Conservation (phyloP, 2,329 filamentous ascomycete genomes). For the Penicillium sp. region DNA sequence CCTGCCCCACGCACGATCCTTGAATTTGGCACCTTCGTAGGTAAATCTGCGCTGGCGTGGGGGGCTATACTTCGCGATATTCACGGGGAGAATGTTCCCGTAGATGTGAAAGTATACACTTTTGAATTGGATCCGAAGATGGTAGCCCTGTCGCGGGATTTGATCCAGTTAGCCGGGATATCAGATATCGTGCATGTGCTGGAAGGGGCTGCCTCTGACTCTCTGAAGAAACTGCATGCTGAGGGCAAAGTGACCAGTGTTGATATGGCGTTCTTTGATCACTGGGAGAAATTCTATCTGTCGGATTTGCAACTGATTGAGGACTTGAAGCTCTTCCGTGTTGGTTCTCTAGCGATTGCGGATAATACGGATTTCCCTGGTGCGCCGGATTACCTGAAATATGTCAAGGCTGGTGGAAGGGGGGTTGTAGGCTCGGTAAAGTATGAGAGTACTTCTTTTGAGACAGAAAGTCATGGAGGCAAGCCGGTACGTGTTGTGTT, state of each 20-base stretch:
- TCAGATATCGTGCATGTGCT: constrained; percentile 38
- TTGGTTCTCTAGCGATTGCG: constrained; percentile 39
- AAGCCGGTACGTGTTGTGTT: constrained; percentile 20
- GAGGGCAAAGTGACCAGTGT: constrained; percentile 34
- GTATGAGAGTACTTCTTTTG: constrained; percentile 30
- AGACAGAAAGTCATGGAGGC: constrained; percentile 6
- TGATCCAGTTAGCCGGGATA: constrained; percentile 41
- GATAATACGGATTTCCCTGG: constrained; percentile 48
- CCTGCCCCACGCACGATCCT: constrained; percentile 37
- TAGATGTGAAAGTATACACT: constrained; percentile 37
- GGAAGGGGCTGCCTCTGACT: constrained; percentile 37
- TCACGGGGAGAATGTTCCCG: constrained; percentile 17
- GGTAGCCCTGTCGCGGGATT: constrained; percentile 35
- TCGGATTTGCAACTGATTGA: constrained; percentile 41
- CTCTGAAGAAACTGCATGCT: constrained; percentile 30
- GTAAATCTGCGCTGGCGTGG: constrained; percentile 42
- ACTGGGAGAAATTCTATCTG: constrained; percentile 43
- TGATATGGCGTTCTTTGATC: constrained; percentile 45
- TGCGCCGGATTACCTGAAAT: constrained; percentile 46
- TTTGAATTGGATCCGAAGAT: constrained; percentile 40
- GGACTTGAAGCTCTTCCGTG: constrained; percentile 35
- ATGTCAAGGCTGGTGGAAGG: constrained; percentile 38
- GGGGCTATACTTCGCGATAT: constrained; percentile 31
- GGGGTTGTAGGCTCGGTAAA: constrained; percentile 17
- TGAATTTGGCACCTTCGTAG: constrained; percentile 44